Evolutionary conservation across 768 basidiomycete species (phyloP).

Genomic region (Flagelloscypha sp.): DNA sequence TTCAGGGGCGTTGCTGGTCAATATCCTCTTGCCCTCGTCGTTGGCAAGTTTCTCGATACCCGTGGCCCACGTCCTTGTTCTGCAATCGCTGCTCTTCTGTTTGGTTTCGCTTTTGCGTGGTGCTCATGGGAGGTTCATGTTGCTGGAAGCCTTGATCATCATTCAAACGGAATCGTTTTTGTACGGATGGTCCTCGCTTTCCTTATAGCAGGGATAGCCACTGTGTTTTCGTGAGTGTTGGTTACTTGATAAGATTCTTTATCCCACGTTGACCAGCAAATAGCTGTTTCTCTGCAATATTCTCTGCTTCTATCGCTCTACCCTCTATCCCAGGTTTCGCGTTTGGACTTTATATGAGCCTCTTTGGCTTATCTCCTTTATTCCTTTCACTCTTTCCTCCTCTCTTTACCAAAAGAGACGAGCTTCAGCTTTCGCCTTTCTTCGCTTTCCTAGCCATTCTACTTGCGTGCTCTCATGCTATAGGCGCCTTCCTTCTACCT

Average conservation of each 20-base stretch:
- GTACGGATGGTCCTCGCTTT: conserved; percentile 48
- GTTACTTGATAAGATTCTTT: conserved; percentile 1
- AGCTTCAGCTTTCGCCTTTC: conserved; percentile 39
- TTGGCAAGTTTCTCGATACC: conserved; percentile 60
- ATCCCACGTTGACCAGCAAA: conserved; percentile 15
- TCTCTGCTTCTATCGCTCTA: conserved; percentile 67
- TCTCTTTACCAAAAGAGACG: conserved; percentile 44
- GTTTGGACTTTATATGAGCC: conserved; percentile 56
- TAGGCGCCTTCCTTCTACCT: conserved; percentile 42
- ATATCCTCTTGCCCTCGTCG: conserved; percentile 65
- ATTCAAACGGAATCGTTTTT: no score
- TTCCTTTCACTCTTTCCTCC: conserved; percentile 62
- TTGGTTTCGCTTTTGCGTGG: conserved; percentile 50
- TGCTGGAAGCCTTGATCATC: no score
- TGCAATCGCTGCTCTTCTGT: conserved; percentile 48
- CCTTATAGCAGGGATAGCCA: conserved; percentile 56
- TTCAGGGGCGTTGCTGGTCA: conserved; percentile 74
- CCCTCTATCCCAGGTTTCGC: conserved; percentile 57
- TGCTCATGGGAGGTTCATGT: conserved; percentile 52
- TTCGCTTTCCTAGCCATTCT: conserved; percentile 49
- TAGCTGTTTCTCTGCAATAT: conserved; percentile 66
- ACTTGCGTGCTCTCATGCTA: conserved; percentile 43
- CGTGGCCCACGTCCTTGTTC: conserved; percentile 67
- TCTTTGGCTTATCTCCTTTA: conserved; percentile 78
- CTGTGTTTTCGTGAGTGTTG: conserved; percentile 59